Evolutionary conservation across 352 stramenopile species (phyloP), one percentile per base, ranked within the genome.

Genomic region (Phytophthora pistaciae): DNA sequence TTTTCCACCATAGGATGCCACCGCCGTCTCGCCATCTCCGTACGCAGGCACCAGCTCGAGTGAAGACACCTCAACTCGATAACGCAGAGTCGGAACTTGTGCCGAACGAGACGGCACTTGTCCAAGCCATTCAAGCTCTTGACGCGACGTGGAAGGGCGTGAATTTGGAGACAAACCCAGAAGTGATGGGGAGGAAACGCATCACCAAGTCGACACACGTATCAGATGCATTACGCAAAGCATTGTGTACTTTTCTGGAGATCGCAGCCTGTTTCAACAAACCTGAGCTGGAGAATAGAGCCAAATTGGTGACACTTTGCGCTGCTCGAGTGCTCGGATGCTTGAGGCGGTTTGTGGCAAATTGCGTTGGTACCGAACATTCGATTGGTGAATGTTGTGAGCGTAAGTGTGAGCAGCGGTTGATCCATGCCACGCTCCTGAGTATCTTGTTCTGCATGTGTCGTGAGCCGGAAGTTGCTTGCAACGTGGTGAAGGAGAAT

Each of bases 401-500:
- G 2, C 27, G 38, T 0, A 68, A 70, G 8, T 85, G 80, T 56
- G 61, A 85, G 25, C 56, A 68, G 10, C 53, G 56, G 10, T 60
- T 86, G 20, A 29, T 84, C 23, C 52, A 65, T 1, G 63, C 82
- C 7, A 29, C 68, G 0, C 49, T 87, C 10, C 33, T 79, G 29
- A 74, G 55, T 27, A 76, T 91, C 52, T 53, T 90, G 6, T 89
- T 85, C 60, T 63, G 66, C 14, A 56, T 91, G 49, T 79, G 72
- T 27, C 68, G 80, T 36, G 54, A 83, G 18, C 33, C 77, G 16
- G 55, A 68, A 3, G 67, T 84, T 3, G 78, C 74, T 23, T 31
- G 60, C 11, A 70, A 64, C 16, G 62, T 91, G 8, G 66, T 90
- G 23, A 79, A 78, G 42, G 81, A 86, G 23, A 64, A 64, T 0